phyloP scores from a whole-genome alignment of 129 eudicot genomes.

The carrot (Daucus carota) region DNA sequence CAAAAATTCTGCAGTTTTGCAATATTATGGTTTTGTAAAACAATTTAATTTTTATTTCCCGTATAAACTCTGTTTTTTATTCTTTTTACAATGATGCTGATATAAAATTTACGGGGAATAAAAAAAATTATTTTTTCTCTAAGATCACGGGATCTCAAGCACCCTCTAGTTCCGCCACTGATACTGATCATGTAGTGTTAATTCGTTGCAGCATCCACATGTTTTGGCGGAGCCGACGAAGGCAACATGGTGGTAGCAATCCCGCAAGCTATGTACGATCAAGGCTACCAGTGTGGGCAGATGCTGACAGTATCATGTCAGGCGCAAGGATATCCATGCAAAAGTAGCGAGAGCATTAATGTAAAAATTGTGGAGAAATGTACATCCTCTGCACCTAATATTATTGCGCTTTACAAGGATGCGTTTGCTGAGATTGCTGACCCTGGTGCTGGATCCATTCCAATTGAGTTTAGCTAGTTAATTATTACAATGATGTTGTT shows the following conservation, averaged over 20 bases:
- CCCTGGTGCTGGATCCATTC: neutral
- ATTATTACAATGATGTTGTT: neutral
- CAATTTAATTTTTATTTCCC: no score
- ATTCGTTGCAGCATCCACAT: neutral
- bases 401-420: neutral
- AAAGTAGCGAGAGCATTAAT: neutral
- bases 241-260: neutral
- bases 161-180: no score
- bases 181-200: neutral
- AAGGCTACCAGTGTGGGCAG: constrained; percentile 1
- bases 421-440: neutral
- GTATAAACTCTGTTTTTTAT: no score
- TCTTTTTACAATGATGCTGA: no score
- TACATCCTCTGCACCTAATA: neutral
- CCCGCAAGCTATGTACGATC: neutral
- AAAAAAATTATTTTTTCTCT: no score
- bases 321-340: neutral
- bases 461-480: neutral
- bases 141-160: no score
- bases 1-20: no score
- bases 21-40: no score
- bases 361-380: neutral
- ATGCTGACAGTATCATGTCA: neutral
- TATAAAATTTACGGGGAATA: no score
- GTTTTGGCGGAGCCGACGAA: neutral